Base-by-base conservation (phyloP, 768 basidiomycete genomes). In the Lactarius evosmus region DNA sequence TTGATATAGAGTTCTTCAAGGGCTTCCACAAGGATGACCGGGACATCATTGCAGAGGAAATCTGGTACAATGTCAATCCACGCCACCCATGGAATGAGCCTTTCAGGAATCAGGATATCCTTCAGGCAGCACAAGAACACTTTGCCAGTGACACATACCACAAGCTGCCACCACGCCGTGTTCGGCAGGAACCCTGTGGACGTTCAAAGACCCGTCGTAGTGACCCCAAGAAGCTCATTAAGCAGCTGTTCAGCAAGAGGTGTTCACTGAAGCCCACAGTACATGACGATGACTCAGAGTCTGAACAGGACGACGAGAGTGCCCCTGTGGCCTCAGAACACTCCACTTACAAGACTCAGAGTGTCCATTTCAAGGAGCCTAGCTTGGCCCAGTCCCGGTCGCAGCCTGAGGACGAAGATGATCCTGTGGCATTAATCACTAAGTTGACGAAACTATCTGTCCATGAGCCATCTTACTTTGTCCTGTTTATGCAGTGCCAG, bases 1-100 rank as follows among this genome's bases (percentile, higher is more conserved):
- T 30, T 2, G 2, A 52, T 6, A 1, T 16, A 7, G 27, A 52
- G 11, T 52, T 52, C n/a, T 60, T 40, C 29, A 0, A 30, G 1
- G 50, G 59, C 2, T 59, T 59, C 49, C 58, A 59, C 58, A 16
- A 25, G 0, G 27, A 36, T 8, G 58, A 59, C 25, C 58, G 19
- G 7, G 58, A 59, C 3, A 27, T 36, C 1, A 7, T 59, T 2
- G 5, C 22, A 0, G 3, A 9, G 0, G 2, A 33, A 0, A 25
- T 59, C 2, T n/a, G n/a, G n/a, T 34, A 29, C 17, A 14, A 25
- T 1, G 8, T 29, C 4, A 51, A 51, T 0, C 58, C 58, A 0
- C 11, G 22, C 1, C 49, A 50, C 14, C 49, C 27, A 5, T n/a
- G 22, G 11, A 50, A 3, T 1, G 14, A 8, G 22, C 49, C 49